Base-by-base conservation (phyloP, 2,329 filamentous ascomycete genomes). In the Chalaropsis ovoidea region DNA sequence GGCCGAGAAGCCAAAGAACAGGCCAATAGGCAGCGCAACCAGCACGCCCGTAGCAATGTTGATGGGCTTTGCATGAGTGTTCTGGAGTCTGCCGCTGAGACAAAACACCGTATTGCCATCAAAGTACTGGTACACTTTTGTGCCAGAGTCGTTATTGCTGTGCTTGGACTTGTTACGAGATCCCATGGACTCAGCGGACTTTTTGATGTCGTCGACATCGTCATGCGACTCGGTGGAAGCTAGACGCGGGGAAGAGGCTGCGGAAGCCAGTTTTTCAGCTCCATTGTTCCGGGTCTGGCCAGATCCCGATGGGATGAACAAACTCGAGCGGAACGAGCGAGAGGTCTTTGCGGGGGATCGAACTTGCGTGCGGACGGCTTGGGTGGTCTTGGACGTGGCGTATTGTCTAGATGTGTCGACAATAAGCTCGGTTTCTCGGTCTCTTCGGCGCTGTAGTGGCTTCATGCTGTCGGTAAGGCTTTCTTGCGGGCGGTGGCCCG, bases 51-150 rank as follows among this genome's bases (percentile, higher is more conserved):
- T 99, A 13, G 86, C 86, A 70, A 96, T 82, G 71, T 96, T 97
- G 73, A 99, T 86, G 1, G 94, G 94, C 69, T 87, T 84, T 70
- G 95, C 88, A 70, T 85, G 84, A 43, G 94, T 88, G 75, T 97
- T 96, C 72, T 96, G 90, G 68, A 94, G 80, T 67, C 94, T 83
- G 7, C 94, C 94, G 42, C 89, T 88, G 67, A 89, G 80, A 74
- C 86, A 96, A 73, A 99, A 99, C 27, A 91, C 79, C 0, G 90
- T 96, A 72, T 97, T 99, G 58, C 94, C 94, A 56, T 89, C 84
- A 72, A 96, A 97, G 74, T 96, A 96, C 73, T 97, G 85, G 75
- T 93, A 88, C 71, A 96, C 96, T 69, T 82, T 86, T 31, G 31
- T 31, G 31, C 31, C 31, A 63, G 89, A 86, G 65, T 82, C 39